Evolutionary conservation across 331 rosid genomes (phyloP), one percentile per base, ranked within the genome.

Genomic region (Pyrus hybrid): DNA sequence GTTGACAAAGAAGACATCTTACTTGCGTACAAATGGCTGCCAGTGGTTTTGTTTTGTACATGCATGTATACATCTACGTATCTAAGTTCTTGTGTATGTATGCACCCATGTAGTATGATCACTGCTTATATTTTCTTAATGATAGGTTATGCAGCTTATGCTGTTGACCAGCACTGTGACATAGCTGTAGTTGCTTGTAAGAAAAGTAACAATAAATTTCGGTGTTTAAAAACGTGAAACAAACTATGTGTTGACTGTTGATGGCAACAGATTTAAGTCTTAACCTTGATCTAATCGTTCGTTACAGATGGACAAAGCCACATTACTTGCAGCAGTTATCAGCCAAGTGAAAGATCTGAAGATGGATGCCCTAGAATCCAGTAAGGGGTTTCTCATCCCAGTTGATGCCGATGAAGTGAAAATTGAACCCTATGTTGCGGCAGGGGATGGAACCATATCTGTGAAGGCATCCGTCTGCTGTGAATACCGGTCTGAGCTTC

Each of bases 261-360:
- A 61, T 61, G 41, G 41, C 43, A 57, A 14, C 16, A 57, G 67
- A 33, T 70, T 20, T 12, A 35, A 35, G 29, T 47, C 49, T 47
- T 33, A 68, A 10, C 37, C 21, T 28, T 18, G 54, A 53, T 6
- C 61, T 62, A 67, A 82, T 85, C 80, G 57, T 63, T 70, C 9
- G 33, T 54, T 57, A 33, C 58, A 94, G 98, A 91, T 86, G 93
- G 97, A 94, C 74, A 91, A 91, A 86, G 98, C 98, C 22, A 79
- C 93, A 28, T 75, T 94, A 70, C 87, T 94, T 37, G 95, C 89
- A 30, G 86, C 89, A 84, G 97, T 90, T 4, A 82, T 94, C 45
- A 79, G 81, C 70, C 91, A 88, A 79, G 89, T 91, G 77, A 94
- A 90, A 71, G 87, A 90, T 63, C 22, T 91, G 86, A 91, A 91